Base-by-base conservation (phyloP, 2,329 filamentous ascomycete species). In the Aureobasidium pullulans region DNA sequence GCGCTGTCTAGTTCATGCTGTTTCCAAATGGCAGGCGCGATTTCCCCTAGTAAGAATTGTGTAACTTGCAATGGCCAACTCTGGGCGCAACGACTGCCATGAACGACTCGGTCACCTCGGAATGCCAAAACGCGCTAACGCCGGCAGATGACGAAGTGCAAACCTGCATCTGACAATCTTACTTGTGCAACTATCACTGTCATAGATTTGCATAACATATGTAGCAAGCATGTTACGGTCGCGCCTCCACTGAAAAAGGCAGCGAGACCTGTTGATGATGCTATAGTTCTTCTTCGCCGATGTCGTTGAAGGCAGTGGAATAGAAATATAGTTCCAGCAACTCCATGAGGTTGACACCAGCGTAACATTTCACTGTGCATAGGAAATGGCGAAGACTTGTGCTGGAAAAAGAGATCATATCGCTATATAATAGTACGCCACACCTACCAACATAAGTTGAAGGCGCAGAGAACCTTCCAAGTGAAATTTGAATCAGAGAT, bases 401-500 rank as follows among this genome's bases (percentile, higher is more conserved):
- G 37, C 39, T 42, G 19, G 49, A 28, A 60, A 16, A 36, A 36
- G 46, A 39, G n/a, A 15, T 36, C 53, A 50, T 31, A 36, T 23
- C 23, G 34, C 46, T 50, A 59, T 52, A n/a, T 50, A 50, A 28
- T 15, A n/a, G 8, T 44, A 31, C 28, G 23, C 31, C 15, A 19
- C 37, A 29, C 57, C 37, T 28, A 31, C 31, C 57, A 43, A 31
- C 28, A 28, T 39, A 11, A 11, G 47, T 34, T 32, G 56, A 49
- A 43, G 19, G 43, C 29, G 23, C 34, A 49, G 56, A 46, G 32
- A 61, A 70, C 74, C 78, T 80, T 81, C 81, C 82, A 84, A 84
- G 60, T 60, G 29, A 28, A 15, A 11, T 36, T 50, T 43, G 43
- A 80, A 73, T 97, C 93, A 97, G 93, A 96, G 90, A 89, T 95